A percentile compares a stretch with the other conserved stretches of the same genome.
Evolutionary conservation across 129 eudicot species (phyloP).

Genomic region (Deinandra increscens): DNA sequence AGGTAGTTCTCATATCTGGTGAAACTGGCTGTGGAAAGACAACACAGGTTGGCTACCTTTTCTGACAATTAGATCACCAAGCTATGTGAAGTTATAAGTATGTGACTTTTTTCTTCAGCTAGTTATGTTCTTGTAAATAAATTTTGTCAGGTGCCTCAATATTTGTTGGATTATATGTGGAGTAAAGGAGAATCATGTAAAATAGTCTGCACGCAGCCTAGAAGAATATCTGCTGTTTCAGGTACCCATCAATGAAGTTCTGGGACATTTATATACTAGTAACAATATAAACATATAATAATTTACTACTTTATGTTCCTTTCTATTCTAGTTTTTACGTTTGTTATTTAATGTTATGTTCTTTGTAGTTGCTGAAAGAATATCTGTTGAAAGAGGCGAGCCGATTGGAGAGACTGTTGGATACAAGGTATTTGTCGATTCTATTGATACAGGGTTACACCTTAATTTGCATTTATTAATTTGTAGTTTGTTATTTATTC

Average conservation of each 20-base stretch:
- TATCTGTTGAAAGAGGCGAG: conserved; percentile 92
- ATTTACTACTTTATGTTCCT: background rate
- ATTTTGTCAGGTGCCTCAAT: conserved; percentile 76
- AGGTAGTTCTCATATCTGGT: conserved; percentile 92
- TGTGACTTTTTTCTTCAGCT: background rate
- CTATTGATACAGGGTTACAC: background rate
- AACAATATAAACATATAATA: background rate
- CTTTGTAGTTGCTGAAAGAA: conserved; percentile 85
- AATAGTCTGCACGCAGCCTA: conserved; percentile 89
- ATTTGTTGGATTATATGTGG: conserved; percentile 80
- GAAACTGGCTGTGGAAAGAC: conserved; percentile 99
- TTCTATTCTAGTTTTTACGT: conserved; percentile 9
- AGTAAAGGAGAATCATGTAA: conserved; percentile 78
- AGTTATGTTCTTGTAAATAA: background rate
- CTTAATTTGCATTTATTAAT: conserved; percentile 1
- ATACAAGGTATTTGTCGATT: conserved; percentile 60
- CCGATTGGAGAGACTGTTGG: conserved; percentile 80
- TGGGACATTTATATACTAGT: background rate
- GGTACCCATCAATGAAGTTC: conserved; percentile 36
- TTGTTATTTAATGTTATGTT: conserved; percentile 15
- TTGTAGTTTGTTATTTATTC: conserved; percentile 4
- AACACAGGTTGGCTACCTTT: conserved; percentile 62
- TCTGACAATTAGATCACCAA: conserved; percentile 16
- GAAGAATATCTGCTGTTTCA: conserved; percentile 92
- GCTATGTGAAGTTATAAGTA: conserved; percentile 4